Percentiles rank a stretch among this genome's conserved stretches.
These are phyloP conservation scores for Ustilago nuda DNA, from an alignment of 1,284 basidiomycete genomes.

Conservation along the genomic window DNA sequence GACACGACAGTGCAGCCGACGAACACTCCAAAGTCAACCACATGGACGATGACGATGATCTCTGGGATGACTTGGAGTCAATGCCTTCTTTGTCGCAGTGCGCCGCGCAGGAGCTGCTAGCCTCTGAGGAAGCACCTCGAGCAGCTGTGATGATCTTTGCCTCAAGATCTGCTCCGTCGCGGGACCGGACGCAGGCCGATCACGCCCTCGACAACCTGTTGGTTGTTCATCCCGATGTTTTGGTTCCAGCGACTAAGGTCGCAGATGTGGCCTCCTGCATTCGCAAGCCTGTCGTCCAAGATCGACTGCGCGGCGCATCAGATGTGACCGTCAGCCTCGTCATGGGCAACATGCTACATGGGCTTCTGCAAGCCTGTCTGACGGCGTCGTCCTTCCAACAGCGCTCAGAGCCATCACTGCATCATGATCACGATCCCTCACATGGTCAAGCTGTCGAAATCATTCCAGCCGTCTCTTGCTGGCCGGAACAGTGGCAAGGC, in stretches of 20 bases:
- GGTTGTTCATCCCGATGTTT: slow-evolving; percentile 64
- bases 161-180: slow-evolving; percentile 11
- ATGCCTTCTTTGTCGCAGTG: slow-evolving; percentile 41
- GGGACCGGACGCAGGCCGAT: slow-evolving; percentile 3
- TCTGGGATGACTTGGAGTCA: slow-evolving; percentile 52
- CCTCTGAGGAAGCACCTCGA: slow-evolving; percentile 13
- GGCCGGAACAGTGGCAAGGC: slow-evolving; percentile 56
- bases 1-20: not conserved
- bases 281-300: slow-evolving; percentile 62
- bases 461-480: slow-evolving; percentile 6
- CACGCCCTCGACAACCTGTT: slow-evolving; percentile 57
- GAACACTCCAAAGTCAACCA: not conserved
- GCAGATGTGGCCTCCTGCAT: slow-evolving; percentile 61
- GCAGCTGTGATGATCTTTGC: slow-evolving; percentile 38
- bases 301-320: slow-evolving; percentile 49
- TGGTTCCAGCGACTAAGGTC: slow-evolving; percentile 62
- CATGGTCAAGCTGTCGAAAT: not conserved
- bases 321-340: slow-evolving; percentile 55
- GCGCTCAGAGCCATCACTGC: not conserved
- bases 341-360: slow-evolving; percentile 66
- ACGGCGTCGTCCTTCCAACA: slow-evolving; percentile 17
- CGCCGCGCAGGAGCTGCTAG: slow-evolving; percentile 33
- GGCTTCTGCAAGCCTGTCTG: slow-evolving; percentile 64
- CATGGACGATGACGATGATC: slow-evolving; percentile 39
- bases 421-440: not conserved